Evolutionary conservation across 225 moss, liverwort and hornwort genomes (phyloP), one percentile per base, ranked within the genome.

Genomic region (Sphagnum contortum): DNA sequence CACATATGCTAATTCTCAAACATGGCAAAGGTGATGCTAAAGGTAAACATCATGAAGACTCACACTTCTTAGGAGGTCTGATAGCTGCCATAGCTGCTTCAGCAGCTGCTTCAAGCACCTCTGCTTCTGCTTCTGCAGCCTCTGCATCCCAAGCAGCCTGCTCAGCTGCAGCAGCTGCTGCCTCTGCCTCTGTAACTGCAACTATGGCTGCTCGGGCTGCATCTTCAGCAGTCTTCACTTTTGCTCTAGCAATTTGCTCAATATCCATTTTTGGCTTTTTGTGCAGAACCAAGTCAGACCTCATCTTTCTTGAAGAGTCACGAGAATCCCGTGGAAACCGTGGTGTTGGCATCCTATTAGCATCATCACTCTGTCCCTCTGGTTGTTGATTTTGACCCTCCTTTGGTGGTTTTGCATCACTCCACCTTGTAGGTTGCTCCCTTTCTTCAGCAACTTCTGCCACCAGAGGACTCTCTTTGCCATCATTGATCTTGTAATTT

Each of bases 151-250:
- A 81, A 48, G 98, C 98, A 44, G 98, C 98, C 69, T 91, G 82
- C 74, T 98, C 98, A 14, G 98, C 98, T 29, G 93, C 93, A 10
- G 89, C 89, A 5, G 98, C 98, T 2, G 98, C 96, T 48, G 87
- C 81, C 80, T 98, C 98, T 45, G 98, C 98, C 73, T 98, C 98
- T 10, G 98, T 93, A 66, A 98, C 98, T 44, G 98, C 98, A 74
- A 89, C 72, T 47, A 90, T 93, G 5, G 98, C 98, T 67, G 87
- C 93, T 50, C 90, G 90, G 5, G 98, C 98, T 48, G 98, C 93
- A 76, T 98, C 98, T 79, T 98, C 90, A 2, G 98, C 89, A 71
- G 90, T 93, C 70, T 75, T 92, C 67, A 87, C 92, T 70, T 81
- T 90, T 29, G 89, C 78, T 77, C 82, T 87, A 2, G 98, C 89